Evolutionary conservation across 208 protist genomes (phyloP).

Genomic region (Phytomonas sp.): DNA sequence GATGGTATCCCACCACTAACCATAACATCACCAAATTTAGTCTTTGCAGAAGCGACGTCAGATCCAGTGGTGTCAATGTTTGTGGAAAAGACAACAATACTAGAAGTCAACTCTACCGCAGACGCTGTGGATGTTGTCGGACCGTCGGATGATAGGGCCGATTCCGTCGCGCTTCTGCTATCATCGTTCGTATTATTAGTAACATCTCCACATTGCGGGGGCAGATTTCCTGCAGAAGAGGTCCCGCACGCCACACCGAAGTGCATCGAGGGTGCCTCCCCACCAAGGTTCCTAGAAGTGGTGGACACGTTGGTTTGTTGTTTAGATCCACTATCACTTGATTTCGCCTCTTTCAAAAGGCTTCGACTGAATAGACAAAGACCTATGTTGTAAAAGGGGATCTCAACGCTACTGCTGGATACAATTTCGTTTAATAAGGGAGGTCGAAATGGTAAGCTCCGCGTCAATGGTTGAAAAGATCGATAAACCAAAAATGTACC

Average conservation of each 20-base stretch:
- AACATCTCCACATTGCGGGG: not conserved
- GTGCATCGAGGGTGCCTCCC: too few relatives aligned
- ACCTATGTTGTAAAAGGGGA: not conserved
- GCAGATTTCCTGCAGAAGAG: too few relatives aligned
- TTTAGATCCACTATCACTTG: not conserved
- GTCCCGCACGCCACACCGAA: too few relatives aligned
- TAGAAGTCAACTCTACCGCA: not conserved
- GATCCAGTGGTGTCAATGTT: not conserved
- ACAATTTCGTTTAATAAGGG: not conserved
- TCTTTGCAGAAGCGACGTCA: not conserved
- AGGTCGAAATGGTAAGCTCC: not conserved
- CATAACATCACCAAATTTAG: not conserved
- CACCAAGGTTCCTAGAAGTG: not conserved
- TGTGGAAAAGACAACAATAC: not conserved
- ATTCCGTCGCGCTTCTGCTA: not conserved
- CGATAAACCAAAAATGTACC: not conserved
- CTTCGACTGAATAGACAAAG: not conserved
- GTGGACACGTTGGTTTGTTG: not conserved
- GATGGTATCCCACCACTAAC: slow-evolving; percentile 18
- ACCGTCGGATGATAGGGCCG: not conserved
- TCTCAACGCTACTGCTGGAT: not conserved
- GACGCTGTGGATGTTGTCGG: not conserved
- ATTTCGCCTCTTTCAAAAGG: not conserved
- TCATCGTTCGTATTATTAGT: not conserved
- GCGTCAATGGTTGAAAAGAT: not conserved